Conservation (phyloP, 805 yeast species). For the Diddensiella caesifluorescens region DNA sequence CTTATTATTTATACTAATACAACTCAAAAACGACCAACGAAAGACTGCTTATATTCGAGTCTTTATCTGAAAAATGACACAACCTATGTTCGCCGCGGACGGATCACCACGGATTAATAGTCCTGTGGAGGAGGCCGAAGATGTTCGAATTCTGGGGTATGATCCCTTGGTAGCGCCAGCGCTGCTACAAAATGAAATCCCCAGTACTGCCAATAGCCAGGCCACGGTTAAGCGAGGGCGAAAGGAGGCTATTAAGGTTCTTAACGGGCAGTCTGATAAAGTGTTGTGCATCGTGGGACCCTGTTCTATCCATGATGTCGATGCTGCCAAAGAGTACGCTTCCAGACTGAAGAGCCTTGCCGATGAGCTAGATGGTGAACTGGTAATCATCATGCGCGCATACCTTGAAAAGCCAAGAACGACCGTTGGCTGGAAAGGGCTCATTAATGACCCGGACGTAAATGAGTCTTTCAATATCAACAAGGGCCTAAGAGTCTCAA, state of each 20-base stretch:
- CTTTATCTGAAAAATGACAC: too few relatives aligned
- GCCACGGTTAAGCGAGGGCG: slow-evolving; percentile 73
- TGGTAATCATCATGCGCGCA: slow-evolving; percentile 91
- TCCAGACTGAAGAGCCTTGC: slow-evolving; percentile 57
- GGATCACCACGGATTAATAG: slow-evolving; percentile 30
- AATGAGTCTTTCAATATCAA: slow-evolving; percentile 90
- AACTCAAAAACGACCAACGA: too few relatives aligned
- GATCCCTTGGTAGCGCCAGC: slow-evolving; percentile 95
- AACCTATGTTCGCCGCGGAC: slow-evolving; percentile 33
- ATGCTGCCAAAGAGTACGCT: slow-evolving; percentile 86
- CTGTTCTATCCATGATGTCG: slow-evolving; percentile 91
- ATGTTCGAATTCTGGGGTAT: slow-evolving; percentile 63
- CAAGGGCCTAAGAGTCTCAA: slow-evolving; percentile 83
- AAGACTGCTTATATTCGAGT: too few relatives aligned
- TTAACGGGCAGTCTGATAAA: slow-evolving; percentile 75
- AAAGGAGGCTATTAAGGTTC: slow-evolving; percentile 66
- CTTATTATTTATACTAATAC: too few relatives aligned
- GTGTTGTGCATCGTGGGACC: slow-evolving; percentile 90
- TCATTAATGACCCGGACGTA: slow-evolving; percentile 94
- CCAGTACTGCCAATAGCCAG: slow-evolving; percentile 50
- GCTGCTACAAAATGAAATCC: slow-evolving; percentile 77
- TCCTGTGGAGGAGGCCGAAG: slow-evolving; percentile 63
- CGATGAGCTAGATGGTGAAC: slow-evolving; percentile 67
- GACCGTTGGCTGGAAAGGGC: slow-evolving; percentile 98
- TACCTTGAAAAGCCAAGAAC: slow-evolving; percentile 98